Percentiles rank a stretch among this genome's conserved stretches.
These are phyloP conservation scores for Rhododendron ferrugineum DNA, from an alignment of 148 eudicot genomes.

Conservation along the genomic window DNA sequence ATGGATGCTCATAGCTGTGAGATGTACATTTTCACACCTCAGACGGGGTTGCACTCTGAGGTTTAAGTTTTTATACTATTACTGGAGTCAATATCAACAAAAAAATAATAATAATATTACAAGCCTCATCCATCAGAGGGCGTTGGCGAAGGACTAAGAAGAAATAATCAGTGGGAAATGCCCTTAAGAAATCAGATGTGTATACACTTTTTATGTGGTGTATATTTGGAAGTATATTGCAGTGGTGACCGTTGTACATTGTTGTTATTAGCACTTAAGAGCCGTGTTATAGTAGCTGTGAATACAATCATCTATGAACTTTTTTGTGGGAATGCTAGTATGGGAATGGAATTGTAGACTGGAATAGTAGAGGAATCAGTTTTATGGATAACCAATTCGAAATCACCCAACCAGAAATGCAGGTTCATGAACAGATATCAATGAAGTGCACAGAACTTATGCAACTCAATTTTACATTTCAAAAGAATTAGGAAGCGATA, in stretches of 20 bases:
- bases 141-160: not conserved
- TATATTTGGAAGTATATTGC: not conserved
- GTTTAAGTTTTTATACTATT: conserved; percentile 8
- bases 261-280: not conserved
- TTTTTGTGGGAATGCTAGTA: too few relatives aligned
- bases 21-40: conserved; percentile 71
- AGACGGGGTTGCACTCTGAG: conserved; percentile 13
- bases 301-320: not conserved
- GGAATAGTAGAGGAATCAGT: not conserved
- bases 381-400: not conserved
- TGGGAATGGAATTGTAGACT: not conserved
- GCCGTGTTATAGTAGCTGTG: not conserved
- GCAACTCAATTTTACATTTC: not conserved
- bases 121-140: not conserved
- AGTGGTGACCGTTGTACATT: not conserved
- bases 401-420: not conserved
- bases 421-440: not conserved
- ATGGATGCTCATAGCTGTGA: conserved; percentile 72
- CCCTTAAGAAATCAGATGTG: not conserved
- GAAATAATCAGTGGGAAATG: not conserved
- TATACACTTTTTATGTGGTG: not conserved
- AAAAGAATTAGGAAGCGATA: not conserved
- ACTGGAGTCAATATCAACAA: not conserved
- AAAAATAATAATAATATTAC: not conserved
- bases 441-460: not conserved